Percentiles rank a stretch among this genome's conserved stretches.
phyloP scores from a whole-genome alignment of 306 rosid genomes.

The Vigna hirtella region DNA sequence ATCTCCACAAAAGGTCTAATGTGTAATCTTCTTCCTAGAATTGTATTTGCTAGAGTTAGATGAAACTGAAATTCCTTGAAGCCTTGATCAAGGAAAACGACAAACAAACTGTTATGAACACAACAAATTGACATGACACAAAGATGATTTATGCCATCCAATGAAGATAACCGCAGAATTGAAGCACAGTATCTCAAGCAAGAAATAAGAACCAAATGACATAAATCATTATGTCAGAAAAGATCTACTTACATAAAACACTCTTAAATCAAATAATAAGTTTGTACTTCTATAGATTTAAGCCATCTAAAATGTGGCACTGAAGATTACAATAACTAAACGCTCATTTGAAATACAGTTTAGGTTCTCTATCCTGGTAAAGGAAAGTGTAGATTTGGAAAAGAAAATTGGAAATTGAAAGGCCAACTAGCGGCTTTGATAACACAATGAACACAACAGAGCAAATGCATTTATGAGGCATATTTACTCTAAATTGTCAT shows the following conservation, averaged over 20 bases:
- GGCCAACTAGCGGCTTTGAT: not conserved
- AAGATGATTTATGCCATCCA: constrained; percentile 23
- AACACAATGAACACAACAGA: not conserved
- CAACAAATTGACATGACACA: not conserved
- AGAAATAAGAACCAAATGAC: constrained; percentile 30
- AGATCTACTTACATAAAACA: not conserved
- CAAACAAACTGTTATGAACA: not conserved
- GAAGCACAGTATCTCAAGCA: not conserved
- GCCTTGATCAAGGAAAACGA: not conserved
- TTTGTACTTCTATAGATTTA: constrained; percentile 1
- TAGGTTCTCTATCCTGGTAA: constrained; percentile 7
- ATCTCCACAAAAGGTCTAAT: not conserved
- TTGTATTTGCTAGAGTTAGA: not conserved
- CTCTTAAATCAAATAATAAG: constrained; percentile 18
- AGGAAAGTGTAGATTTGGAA: constrained; percentile 2
- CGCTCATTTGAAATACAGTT: not conserved
- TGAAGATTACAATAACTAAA: constrained; percentile 5
- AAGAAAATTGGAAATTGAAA: constrained; percentile 2
- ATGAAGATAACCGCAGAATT: not conserved
- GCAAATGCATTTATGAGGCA: not conserved
- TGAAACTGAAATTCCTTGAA: not conserved
- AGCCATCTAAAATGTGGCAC: constrained; percentile 1
- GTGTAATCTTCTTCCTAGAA: not conserved
- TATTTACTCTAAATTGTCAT: not conserved
- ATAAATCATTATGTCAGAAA: constrained; percentile 4